Evolutionary conservation across 352 stramenopile species (phyloP), one percentile per base, ranked within the genome.

Genomic region (Peronospora tabacina): DNA sequence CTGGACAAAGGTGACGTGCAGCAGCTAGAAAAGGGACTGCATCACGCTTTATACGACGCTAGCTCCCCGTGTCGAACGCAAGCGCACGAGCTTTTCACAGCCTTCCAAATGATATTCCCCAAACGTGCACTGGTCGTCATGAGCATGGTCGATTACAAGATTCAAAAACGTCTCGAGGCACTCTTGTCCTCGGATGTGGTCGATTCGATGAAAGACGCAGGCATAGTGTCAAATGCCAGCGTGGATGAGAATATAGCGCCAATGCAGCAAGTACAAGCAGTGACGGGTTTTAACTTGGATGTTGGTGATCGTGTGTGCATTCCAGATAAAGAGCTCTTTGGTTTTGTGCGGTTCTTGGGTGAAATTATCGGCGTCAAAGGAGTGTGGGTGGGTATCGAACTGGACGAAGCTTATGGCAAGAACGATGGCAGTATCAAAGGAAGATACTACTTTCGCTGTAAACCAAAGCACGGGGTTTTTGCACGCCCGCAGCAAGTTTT

Each of bases 371-470:
- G 76, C 37, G 68, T 75, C n/a, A 85, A 81, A 52, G 79, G 76
- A 19, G 36, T 71, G 10, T 92, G 81, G 81, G 62, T 92, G 16
- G 81, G 81, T 44, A 71, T 92, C 24, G 76, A 92, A 44, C 68
- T 92, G 20, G 79, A 92, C 26, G 70, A 85, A 42, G 63, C 81
- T 0, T 72, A 70, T 17, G 81, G 81, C 22, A 92, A 92, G 50
- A 92, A 92, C 52, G 81, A 92, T 58, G 81, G 81, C 37, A 87
- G 76, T 30, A 72, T 88, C 32, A 92, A 89, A 61, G 81, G 76
- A 40, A 55, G 70, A 26, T 81, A 82, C 52, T 92, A 89, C 58
- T 92, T 92, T 39, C 68, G 59, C 7, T 92, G 78, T 54, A 76
- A 84, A 39, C 67, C 72, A 11, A 87, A 89, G 49, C 73, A 90